These are phyloP conservation scores for Fusarium sp. DNA, from an alignment of 2,329 filamentous ascomycete species.

Conservation along the genomic window DNA sequence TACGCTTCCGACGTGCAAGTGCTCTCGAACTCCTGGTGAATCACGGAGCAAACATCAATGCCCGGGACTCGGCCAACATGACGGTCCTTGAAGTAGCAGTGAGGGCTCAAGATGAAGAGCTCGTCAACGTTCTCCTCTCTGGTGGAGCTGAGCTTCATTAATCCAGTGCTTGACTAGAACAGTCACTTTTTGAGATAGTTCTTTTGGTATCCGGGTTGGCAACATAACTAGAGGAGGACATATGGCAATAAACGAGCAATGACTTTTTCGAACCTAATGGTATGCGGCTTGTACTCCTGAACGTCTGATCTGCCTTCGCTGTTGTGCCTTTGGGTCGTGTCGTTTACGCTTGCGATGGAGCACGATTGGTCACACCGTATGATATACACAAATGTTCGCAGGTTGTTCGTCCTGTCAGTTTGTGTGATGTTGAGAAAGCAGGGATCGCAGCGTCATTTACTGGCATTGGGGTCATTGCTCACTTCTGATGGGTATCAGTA, in stretches of 20 bases:
- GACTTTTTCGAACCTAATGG: neutral
- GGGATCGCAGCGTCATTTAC: neutral
- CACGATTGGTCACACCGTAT: neutral
- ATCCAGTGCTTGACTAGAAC: neutral
- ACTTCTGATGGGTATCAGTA: neutral
- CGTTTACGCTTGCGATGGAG: neutral
- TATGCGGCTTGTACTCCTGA: neutral
- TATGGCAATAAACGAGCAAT: neutral
- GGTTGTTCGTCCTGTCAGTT: too few relatives aligned
- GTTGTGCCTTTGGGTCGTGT: neutral
- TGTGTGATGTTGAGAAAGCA: neutral
- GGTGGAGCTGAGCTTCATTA: neutral
- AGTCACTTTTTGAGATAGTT: neutral
- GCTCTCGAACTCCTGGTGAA: neutral
- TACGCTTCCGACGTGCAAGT: neutral
- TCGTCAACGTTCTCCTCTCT: neutral
- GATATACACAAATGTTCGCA: neutral
- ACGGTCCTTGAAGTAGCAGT: neutral
- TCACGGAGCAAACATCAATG: neutral
- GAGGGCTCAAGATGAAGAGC: neutral
- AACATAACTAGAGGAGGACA: neutral
- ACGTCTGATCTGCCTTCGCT: neutral
- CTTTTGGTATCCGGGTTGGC: neutral
- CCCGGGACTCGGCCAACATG: neutral
- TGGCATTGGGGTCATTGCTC: neutral